Evolutionary conservation across 192 early-diverging fungal species (phyloP), one percentile per base, ranked within the genome.

Genomic region (Podila epigama): DNA sequence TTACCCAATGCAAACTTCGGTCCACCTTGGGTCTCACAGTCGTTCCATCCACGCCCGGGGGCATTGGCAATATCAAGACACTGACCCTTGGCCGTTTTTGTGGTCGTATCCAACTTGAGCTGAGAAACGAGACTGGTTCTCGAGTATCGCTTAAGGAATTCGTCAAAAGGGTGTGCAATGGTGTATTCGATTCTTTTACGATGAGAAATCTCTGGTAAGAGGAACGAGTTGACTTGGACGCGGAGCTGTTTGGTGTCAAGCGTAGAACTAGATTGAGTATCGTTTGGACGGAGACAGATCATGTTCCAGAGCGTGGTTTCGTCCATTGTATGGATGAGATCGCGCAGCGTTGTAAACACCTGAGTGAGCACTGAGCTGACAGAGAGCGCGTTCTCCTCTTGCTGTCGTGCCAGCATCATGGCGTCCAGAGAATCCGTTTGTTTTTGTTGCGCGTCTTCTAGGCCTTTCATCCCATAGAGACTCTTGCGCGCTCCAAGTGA

Each of bases 301-400:
- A 97, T 84, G 35, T 91, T 84, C 93, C 95, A 98, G 7, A 89
- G 78, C 39, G 86, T 85, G 34, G 95, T 95, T 52, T 91, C 87
- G 22, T 83, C 71, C 51, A 95, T 86, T 1, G 96, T 92, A 7
- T 91, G 85, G 33, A 92, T 79, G 61, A 98, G 80, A 61, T 97
- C 93, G 35, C 92, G 86, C 1, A 96, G 72, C 3, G 92, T 90
- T n/a, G 69, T 70, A 80, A 87, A 85, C 9, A 88, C 81, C 52
- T 88, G 89, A 58, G 89, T 81, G 9, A 82, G 42, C 15, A 88
- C 85, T 1, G 87, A 86, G 22, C 79, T 70, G 25, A 85, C 80
- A 16, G 80, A 34, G 40, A 79, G 56, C 3, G 81, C 70, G 67
- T 81, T 75, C 18, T 86, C 81, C 31, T 75, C 71, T 37, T 61